These are phyloP conservation scores for Hemisphaericaspora subhashii DNA, from an alignment of 1,139 yeast genomes.

Conservation along the genomic window DNA sequence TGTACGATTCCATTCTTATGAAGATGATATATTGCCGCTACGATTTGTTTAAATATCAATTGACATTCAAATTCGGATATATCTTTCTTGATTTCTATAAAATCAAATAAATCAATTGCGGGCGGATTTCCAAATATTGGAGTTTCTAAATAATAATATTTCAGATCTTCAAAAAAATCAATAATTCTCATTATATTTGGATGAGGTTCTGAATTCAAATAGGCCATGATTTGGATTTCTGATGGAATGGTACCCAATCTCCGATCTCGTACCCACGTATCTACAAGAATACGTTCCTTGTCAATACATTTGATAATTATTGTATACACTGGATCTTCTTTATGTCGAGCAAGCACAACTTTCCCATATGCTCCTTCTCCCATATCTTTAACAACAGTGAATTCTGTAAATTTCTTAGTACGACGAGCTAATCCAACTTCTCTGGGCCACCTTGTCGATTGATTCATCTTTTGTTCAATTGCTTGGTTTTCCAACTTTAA, in stretches of 20 bases:
- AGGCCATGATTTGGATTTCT: slow-evolving; percentile 90
- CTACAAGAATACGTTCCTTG: slow-evolving; percentile 89
- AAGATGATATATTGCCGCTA: slow-evolving; percentile 73
- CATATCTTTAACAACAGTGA: slow-evolving; percentile 68
- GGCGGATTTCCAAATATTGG: slow-evolving; percentile 88
- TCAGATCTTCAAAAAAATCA: slow-evolving; percentile 90
- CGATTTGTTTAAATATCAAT: slow-evolving; percentile 76
- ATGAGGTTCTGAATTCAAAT: slow-evolving; percentile 72
- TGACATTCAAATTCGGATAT: slow-evolving; percentile 78
- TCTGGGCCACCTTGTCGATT: slow-evolving; percentile 52
- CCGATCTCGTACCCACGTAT: slow-evolving; percentile 95
- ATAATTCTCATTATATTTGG: slow-evolving; percentile 81
- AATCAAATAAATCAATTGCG: slow-evolving; percentile 88
- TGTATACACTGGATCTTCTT: slow-evolving; percentile 58
- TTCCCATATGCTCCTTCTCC: slow-evolving; percentile 98
- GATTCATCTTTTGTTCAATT: slow-evolving; percentile 32
- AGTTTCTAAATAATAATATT: slow-evolving; percentile 85
- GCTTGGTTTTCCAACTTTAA: slow-evolving; percentile 45
- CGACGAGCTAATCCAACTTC: slow-evolving; percentile 61
- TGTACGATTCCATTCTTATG: slow-evolving; percentile 89
- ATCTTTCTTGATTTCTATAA: slow-evolving; percentile 78
- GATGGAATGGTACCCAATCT: slow-evolving; percentile 90
- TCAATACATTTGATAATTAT: slow-evolving; percentile 87
- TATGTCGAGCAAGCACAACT: slow-evolving; percentile 77
- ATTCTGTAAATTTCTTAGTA: slow-evolving; percentile 70